Base-by-base conservation (phyloP, 179 eudicot genomes). In the Heliamphora pulchella region DNA sequence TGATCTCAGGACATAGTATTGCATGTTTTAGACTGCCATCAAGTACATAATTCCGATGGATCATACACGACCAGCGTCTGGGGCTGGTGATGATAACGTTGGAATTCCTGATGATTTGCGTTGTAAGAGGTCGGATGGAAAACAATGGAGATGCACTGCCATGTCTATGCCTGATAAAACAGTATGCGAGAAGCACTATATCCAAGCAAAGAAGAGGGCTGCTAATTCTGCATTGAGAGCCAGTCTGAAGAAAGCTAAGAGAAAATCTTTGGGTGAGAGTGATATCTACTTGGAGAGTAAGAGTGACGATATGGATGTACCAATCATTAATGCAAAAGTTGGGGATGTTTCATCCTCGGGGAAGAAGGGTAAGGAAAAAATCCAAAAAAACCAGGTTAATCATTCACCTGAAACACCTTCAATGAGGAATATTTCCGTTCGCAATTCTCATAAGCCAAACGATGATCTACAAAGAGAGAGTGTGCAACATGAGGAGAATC, bases 131-230 rank as follows among this genome's bases (percentile, higher is more conserved):
- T 96, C 98, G 0, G 98, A 96, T 88, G 98, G 98, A 78, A 96
- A 94, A 78, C 99, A 94, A 70, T 96, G 99, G 99, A 91, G 99
- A 88, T 96, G 99, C 86, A 94, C 97, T 14, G 98, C 97, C 64
- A 85, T 91, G 95, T 96, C 98, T 76, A 96, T 96, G 99, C 99
- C 94, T 13, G 99, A 94, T 82, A 96, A 96, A 81, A 96, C 97
- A 14, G 99, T 94, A 43, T 96, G 99, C 71, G 99, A 96, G 83
- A 96, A 96, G 88, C 99, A 96, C 83, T 96, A 96, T 84, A 87
- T 91, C 81, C 99, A 96, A 86, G 99, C 99, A 7, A 94, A 96
- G 85, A 96, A 94, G 87, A 96, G 99, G 88, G 99, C 98, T 44
- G 99, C 98, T 20, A 94, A 87, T 85, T 96, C 98, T 78, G 98